These are phyloP conservation scores for Euphrasia confusa DNA, from an alignment of 257 asterid genomes.

Conservation along the genomic window DNA sequence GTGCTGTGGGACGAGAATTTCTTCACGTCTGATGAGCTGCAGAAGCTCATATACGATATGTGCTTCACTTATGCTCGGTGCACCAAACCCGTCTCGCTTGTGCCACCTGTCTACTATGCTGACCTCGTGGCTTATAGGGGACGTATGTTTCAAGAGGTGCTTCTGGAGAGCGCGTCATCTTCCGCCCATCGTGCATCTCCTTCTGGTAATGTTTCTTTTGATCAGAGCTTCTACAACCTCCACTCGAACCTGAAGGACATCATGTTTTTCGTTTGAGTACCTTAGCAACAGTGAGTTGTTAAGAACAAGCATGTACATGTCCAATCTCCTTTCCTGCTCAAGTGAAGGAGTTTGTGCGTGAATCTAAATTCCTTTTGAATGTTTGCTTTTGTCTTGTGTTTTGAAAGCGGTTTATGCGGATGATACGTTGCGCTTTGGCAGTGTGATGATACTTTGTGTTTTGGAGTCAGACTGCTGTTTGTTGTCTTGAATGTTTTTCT, in stretches of 20 bases:
- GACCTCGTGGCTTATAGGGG: slow-evolving; percentile 79
- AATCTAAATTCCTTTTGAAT: slow-evolving; percentile 35
- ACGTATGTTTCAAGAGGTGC: slow-evolving; percentile 54
- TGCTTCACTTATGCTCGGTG: slow-evolving; percentile 71
- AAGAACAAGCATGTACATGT: slow-evolving; percentile 32
- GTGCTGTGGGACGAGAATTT: slow-evolving; percentile 54
- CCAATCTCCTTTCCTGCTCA: slow-evolving; percentile 33
- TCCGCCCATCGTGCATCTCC: not conserved
- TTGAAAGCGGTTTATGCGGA: not conserved
- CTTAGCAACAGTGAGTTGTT: not conserved
- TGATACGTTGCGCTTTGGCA: not conserved
- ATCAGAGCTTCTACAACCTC: slow-evolving; percentile 33
- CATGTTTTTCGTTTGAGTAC: slow-evolving; percentile 51
- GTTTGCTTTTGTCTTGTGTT: slow-evolving; percentile 18
- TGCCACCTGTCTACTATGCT: slow-evolving; percentile 76
- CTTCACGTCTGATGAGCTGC: slow-evolving; percentile 48
- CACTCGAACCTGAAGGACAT: slow-evolving; percentile 41
- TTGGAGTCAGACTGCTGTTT: not conserved
- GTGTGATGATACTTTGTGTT: not conserved
- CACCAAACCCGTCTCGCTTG: slow-evolving; percentile 71
- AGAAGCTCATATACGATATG: slow-evolving; percentile 55
- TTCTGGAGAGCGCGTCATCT: slow-evolving; percentile 23
- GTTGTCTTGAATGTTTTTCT: not conserved
- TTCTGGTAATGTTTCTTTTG: slow-evolving; percentile 28
- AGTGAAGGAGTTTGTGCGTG: slow-evolving; percentile 67